phyloP scores from a whole-genome alignment of 257 asterid species.

The Verbascum thapsus region DNA sequence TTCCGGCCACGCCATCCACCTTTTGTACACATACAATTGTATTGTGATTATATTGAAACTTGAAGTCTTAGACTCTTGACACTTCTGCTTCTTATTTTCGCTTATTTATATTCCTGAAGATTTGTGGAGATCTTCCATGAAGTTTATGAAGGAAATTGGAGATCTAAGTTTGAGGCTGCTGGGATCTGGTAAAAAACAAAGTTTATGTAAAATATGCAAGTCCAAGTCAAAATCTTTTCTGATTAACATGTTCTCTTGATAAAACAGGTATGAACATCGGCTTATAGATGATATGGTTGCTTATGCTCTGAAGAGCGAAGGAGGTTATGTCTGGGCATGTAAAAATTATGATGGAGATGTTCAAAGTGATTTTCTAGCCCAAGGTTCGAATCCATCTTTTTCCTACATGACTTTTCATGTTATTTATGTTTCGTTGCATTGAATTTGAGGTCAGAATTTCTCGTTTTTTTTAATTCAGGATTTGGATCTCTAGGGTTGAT shows the following conservation, averaged over 20 bases:
- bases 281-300: conserved; percentile 99
- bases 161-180: conserved; percentile 77
- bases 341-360: conserved; percentile 98
- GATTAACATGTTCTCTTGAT: conserved; percentile 15
- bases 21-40: too few relatives aligned
- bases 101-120: conserved; percentile 45
- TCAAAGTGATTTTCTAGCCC: conserved; percentile 97
- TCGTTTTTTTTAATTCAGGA: conserved; percentile 53
- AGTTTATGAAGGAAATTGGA: conserved; percentile 86
- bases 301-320: conserved; percentile 93
- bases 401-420: neutral
- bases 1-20: neutral
- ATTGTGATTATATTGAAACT: too few relatives aligned
- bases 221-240: conserved; percentile 1
- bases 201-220: conserved; percentile 3
- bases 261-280: conserved; percentile 91
- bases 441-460: conserved; percentile 14
- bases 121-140: conserved; percentile 95
- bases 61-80: too few relatives aligned
- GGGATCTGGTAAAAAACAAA: conserved; percentile 70
- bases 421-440: conserved; percentile 19
- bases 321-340: conserved; percentile 99
- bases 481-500: conserved; percentile 98
- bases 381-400: conserved; percentile 52
- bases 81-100: conserved; percentile 9